Evolutionary conservation across 2,329 filamentous ascomycete species (phyloP).

Genomic region (Hymenoscyphus repandus): DNA sequence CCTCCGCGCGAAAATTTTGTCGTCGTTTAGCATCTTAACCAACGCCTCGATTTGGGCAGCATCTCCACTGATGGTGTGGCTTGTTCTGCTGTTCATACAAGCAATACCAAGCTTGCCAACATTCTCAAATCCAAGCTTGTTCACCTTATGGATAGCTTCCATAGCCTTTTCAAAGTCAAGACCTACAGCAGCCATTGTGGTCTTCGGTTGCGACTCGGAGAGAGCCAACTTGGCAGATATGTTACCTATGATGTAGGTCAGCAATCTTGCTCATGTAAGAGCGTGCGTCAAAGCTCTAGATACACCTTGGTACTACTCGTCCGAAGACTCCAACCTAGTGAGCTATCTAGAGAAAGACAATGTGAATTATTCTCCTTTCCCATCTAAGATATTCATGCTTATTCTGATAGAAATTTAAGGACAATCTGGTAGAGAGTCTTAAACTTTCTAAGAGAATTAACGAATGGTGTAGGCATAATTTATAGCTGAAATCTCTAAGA

Average conservation of each 20-base stretch:
- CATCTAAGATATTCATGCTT: too few relatives aligned
- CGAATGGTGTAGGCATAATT: not conserved
- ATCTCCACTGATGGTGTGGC: not conserved
- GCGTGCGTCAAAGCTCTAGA: too few relatives aligned
- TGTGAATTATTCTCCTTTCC: too few relatives aligned
- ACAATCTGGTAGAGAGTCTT: too few relatives aligned
- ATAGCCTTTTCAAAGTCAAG: not conserved
- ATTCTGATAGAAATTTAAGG: too few relatives aligned
- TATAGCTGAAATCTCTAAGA: not conserved
- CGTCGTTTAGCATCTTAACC: not conserved
- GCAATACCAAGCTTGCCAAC: slow-evolving; percentile 18
- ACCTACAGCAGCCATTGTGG: not conserved
- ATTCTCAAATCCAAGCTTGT: not conserved
- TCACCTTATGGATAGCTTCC: not conserved
- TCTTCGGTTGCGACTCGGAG: not conserved
- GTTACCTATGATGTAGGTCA: not conserved
- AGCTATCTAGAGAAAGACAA: too few relatives aligned
- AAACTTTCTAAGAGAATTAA: not conserved
- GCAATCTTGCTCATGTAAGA: too few relatives aligned
- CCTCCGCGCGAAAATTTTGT: not conserved
- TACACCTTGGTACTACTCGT: too few relatives aligned
- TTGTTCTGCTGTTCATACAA: not conserved
- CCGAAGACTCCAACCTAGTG: too few relatives aligned
- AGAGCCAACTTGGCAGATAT: not conserved
- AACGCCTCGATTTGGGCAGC: not conserved